Evolutionary conservation across 371 early-diverging fungal genomes (phyloP).

Genomic region (Mucor ambiguus): DNA sequence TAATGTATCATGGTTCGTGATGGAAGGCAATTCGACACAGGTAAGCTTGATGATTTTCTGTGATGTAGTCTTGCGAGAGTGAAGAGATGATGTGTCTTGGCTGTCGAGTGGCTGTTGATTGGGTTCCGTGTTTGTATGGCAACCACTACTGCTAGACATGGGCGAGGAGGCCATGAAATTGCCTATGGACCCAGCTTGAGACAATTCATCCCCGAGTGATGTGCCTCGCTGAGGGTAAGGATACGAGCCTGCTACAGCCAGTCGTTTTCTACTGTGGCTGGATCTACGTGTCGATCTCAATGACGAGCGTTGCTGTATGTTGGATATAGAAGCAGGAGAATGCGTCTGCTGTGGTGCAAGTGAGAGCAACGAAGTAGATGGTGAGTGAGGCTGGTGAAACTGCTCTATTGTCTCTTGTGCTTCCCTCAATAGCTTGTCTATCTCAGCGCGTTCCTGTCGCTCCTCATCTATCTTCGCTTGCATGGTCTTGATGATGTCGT

Average conservation of each 20-base stretch:
- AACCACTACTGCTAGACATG: neutral
- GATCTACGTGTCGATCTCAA: neutral
- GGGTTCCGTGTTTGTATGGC: neutral
- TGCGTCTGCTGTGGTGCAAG: neutral
- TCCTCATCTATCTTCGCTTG: conserved; percentile 10
- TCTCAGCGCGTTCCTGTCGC: neutral
- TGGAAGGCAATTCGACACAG: neutral
- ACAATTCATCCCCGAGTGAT: conserved; percentile 13
- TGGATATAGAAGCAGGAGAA: neutral
- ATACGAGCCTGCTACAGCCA: neutral
- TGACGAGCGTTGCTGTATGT: neutral
- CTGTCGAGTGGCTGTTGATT: neutral
- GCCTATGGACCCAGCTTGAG: neutral
- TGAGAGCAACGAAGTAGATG: neutral
- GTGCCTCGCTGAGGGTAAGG: conserved; percentile 2
- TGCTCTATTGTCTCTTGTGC: conserved; percentile 20
- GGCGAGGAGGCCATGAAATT: neutral
- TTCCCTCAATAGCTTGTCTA: conserved; percentile 12
- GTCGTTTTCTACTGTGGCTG: neutral
- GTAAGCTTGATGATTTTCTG: neutral
- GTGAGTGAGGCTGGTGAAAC: neutral
- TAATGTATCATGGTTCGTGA: neutral
- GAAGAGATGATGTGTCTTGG: neutral
- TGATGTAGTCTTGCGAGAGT: neutral
- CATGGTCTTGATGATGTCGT: conserved; percentile 7